These are phyloP conservation scores for Starmerella powellii DNA, from an alignment of 805 yeast species.

Conservation along the genomic window DNA sequence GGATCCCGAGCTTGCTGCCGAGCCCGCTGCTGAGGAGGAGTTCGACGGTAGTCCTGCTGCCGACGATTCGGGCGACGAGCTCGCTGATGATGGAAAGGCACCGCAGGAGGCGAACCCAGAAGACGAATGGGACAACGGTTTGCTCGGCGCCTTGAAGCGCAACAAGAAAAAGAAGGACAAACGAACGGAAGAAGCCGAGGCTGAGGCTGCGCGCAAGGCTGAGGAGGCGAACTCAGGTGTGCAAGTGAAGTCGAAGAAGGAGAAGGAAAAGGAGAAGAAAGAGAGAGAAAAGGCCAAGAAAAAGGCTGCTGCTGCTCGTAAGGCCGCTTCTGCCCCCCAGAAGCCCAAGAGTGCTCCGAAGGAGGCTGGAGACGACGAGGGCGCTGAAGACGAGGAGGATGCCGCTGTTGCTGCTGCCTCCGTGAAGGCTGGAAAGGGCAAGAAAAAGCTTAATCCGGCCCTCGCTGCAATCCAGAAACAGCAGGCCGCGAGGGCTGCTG, in stretches of 20 bases:
- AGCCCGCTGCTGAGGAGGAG: slow-evolving; percentile 42
- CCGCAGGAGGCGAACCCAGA: slow-evolving; percentile 27
- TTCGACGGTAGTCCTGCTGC: slow-evolving; percentile 27
- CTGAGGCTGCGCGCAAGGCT: slow-evolving; percentile 28
- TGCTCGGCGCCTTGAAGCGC: slow-evolving; percentile 70
- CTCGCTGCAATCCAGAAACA: slow-evolving; percentile 84
- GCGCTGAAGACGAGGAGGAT: slow-evolving; percentile 22
- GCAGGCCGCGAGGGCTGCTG: slow-evolving; percentile 74
- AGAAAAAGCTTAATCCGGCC: slow-evolving; percentile 79
- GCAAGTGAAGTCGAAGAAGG: slow-evolving; percentile 89
- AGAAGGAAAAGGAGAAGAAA: slow-evolving; percentile 66
- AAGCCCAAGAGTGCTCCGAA: slow-evolving; percentile 30
- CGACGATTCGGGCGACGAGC: slow-evolving; percentile 25
- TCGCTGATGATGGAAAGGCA: slow-evolving; percentile 21
- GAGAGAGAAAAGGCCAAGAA: slow-evolving; percentile 70
- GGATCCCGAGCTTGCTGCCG: slow-evolving; percentile 40
- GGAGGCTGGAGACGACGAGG: slow-evolving; percentile 27
- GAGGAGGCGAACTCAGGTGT: slow-evolving; percentile 39
- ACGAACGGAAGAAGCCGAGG: slow-evolving; percentile 43
- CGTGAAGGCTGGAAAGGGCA: slow-evolving; percentile 34
- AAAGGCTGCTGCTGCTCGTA: slow-evolving; percentile 64
- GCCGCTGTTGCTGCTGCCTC: slow-evolving; percentile 31
- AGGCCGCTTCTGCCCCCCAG: slow-evolving; percentile 55
- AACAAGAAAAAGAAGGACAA: slow-evolving; percentile 68
- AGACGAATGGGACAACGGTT: slow-evolving; percentile 42